These are phyloP conservation scores for Ceratobasidium papillatum DNA, from an alignment of 1,284 basidiomycete genomes.

Conservation along the genomic window DNA sequence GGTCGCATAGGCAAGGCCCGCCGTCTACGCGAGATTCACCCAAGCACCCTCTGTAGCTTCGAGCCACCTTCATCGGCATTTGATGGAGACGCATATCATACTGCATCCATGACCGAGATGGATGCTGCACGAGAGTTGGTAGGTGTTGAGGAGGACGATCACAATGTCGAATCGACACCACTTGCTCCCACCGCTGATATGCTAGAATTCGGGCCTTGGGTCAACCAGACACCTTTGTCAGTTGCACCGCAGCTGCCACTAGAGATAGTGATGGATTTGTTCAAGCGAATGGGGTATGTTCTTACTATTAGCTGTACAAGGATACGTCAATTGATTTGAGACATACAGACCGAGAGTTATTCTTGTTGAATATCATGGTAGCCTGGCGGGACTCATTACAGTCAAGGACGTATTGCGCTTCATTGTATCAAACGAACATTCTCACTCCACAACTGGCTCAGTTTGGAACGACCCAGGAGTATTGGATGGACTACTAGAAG, in stretches of 20 bases:
- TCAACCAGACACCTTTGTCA: conserved; percentile 93
- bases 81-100: background rate
- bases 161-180: conserved; percentile 58
- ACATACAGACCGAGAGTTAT: conserved; percentile 86
- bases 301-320: background rate
- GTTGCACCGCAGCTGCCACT: conserved; percentile 93
- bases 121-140: conserved; percentile 42
- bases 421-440: conserved; percentile 18
- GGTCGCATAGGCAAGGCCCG: conserved; percentile 69
- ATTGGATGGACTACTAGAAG: conserved; percentile 52
- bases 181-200: conserved; percentile 66
- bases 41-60: conserved; percentile 78
- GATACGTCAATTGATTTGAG: conserved; percentile 18
- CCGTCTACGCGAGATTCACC: conserved; percentile 66
- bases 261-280: conserved; percentile 96
- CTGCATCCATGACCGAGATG: conserved; percentile 45
- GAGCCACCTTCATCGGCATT: conserved; percentile 47
- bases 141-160: conserved; percentile 72
- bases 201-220: conserved; percentile 88
- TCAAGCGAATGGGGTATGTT: conserved; percentile 93
- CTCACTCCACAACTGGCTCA: conserved; percentile 51
- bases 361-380: conserved; percentile 86
- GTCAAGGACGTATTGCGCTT: conserved; percentile 95
- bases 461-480: conserved; percentile 49
- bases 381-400: conserved; percentile 86